A percentile compares a stretch with the other conserved stretches of the same genome.
phyloP scores from a whole-genome alignment of 345 rosid genomes.

The Sisymbrium altissimum region DNA sequence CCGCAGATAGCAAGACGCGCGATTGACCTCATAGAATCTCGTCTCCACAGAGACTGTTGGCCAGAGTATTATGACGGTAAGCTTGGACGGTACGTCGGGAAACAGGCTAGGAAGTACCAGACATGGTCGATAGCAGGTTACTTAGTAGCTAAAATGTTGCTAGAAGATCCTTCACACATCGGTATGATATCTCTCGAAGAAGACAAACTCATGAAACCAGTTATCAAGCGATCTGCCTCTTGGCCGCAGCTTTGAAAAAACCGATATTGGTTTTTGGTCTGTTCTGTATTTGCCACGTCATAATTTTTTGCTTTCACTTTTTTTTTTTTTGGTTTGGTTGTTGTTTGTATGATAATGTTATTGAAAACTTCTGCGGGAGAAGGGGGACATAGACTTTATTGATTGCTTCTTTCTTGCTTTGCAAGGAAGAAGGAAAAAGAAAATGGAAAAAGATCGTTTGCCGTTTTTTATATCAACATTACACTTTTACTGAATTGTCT shows the following conservation, averaged over 20 bases:
- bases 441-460: slow-evolving; percentile 27
- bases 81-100: slow-evolving; percentile 63
- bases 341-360: slow-evolving; percentile 29
- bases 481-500: too few relatives aligned
- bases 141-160: slow-evolving; percentile 71
- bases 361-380: slow-evolving; percentile 9
- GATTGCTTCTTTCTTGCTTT: slow-evolving; percentile 29
- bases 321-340: background rate
- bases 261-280: background rate
- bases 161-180: slow-evolving; percentile 75
- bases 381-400: slow-evolving; percentile 15
- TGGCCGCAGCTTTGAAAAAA: slow-evolving; percentile 39
- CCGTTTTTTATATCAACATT: background rate
- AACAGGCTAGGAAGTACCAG: slow-evolving; percentile 71
- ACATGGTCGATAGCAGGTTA: slow-evolving; percentile 81
- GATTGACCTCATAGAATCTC: slow-evolving; percentile 60
- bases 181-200: slow-evolving; percentile 72
- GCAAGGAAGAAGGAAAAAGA: slow-evolving; percentile 22
- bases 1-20: slow-evolving; percentile 73
- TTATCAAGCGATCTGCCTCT: slow-evolving; percentile 61
- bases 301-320: background rate
- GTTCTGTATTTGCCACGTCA: slow-evolving; percentile 2
- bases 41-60: slow-evolving; percentile 69
- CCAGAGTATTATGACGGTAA: slow-evolving; percentile 80
- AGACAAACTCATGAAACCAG: slow-evolving; percentile 69